These are phyloP conservation scores for Fraxinus floribunda DNA, from an alignment of 305 asterid genomes.

Conservation along the genomic window DNA sequence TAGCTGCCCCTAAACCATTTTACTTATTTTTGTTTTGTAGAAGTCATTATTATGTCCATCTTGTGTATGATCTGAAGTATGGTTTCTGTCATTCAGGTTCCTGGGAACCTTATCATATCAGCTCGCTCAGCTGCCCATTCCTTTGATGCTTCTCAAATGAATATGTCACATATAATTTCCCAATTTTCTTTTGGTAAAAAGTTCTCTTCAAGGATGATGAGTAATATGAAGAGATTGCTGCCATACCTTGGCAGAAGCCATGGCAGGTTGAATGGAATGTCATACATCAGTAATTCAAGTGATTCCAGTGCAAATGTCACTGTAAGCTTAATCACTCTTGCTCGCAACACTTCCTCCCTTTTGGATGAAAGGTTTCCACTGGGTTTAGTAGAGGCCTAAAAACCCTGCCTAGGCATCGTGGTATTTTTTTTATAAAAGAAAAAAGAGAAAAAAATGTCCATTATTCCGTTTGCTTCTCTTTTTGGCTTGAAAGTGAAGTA, in stretches of 20 bases:
- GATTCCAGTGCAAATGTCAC: slow-evolving; percentile 85
- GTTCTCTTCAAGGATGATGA: slow-evolving; percentile 64
- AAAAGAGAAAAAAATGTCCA: too few relatives aligned
- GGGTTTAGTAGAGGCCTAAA: background rate
- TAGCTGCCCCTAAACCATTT: background rate
- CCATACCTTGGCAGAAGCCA: slow-evolving; percentile 78
- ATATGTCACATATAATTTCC: slow-evolving; percentile 85
- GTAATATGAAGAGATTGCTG: slow-evolving; percentile 64
- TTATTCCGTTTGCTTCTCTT: background rate
- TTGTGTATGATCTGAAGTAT: slow-evolving; percentile 12
- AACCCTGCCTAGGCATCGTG: background rate
- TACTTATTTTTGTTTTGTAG: background rate
- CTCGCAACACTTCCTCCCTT: slow-evolving; percentile 10
- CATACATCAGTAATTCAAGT: slow-evolving; percentile 78
- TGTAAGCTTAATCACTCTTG: slow-evolving; percentile 46
- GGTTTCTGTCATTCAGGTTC: slow-evolving; percentile 59
- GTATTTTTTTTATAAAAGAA: background rate
- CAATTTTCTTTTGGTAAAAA: slow-evolving; percentile 82
- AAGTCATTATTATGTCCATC: background rate
- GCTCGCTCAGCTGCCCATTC: slow-evolving; percentile 93
- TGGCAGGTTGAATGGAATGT: slow-evolving; percentile 67
- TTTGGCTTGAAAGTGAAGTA: background rate
- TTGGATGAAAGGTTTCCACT: background rate
- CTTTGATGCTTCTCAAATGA: slow-evolving; percentile 92
- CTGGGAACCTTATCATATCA: slow-evolving; percentile 84